Conservation (phyloP, 768 basidiomycete genomes). For the Pulveroboletus sp. region DNA sequence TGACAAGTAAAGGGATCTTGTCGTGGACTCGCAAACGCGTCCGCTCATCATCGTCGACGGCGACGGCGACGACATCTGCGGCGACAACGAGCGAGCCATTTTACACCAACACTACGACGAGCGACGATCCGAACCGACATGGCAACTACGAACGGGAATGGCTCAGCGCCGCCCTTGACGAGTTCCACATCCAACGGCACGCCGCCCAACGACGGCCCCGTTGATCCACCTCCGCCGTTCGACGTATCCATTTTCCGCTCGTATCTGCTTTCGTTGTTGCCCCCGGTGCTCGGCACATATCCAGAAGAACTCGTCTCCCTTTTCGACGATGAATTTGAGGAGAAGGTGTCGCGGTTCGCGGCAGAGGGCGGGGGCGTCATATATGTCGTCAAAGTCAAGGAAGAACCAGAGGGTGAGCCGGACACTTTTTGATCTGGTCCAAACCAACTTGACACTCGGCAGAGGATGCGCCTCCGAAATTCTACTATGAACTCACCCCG, state of each 20-base stretch:
- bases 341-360: slow-evolving; percentile 73
- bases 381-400: slow-evolving; percentile 78
- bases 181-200: slow-evolving; percentile 29
- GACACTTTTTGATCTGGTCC: not conserved
- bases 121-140: slow-evolving; percentile 14
- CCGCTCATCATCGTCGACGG: slow-evolving; percentile 23
- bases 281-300: slow-evolving; percentile 76
- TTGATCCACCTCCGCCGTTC: slow-evolving; percentile 46
- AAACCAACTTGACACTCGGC: slow-evolving; percentile 11
- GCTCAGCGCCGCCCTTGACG: slow-evolving; percentile 27
- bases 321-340: slow-evolving; percentile 74
- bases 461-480: slow-evolving; percentile 68
- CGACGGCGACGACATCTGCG: slow-evolving; percentile 15
- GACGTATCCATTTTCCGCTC: slow-evolving; percentile 68
- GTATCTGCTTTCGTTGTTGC: slow-evolving; percentile 71
- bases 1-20: slow-evolving; percentile 1
- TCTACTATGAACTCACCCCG: slow-evolving; percentile 65
- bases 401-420: slow-evolving; percentile 67
- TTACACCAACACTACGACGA: slow-evolving; percentile 10
- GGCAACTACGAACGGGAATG: slow-evolving; percentile 24
- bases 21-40: slow-evolving; percentile 18
- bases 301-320: slow-evolving; percentile 62
- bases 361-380: slow-evolving; percentile 72
- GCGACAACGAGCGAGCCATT: slow-evolving; percentile 7
- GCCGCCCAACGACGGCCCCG: slow-evolving; percentile 27